Conservation (phyloP, 306 rosid species). For the Pachyrhizus erosus region DNA sequence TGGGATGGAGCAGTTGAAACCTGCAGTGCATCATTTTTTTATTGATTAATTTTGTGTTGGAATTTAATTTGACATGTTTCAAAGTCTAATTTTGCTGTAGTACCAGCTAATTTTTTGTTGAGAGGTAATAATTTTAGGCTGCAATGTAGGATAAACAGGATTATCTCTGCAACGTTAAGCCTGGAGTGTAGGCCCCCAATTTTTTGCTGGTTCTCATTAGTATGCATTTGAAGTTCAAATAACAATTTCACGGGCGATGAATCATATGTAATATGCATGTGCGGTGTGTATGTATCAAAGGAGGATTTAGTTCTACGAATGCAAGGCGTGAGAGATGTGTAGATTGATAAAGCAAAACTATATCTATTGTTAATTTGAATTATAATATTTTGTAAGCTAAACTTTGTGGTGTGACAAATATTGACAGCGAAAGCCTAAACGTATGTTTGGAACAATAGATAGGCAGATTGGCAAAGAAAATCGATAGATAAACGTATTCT, state of each 20-base stretch:
- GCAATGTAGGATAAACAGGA: constrained; percentile 11
- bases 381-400: not conserved
- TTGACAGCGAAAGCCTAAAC: no score
- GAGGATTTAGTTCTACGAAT: not conserved
- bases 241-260: not conserved
- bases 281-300: not conserved
- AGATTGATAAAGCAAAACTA: not conserved
- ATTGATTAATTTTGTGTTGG: constrained; percentile 89
- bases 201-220: not conserved
- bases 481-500: no score
- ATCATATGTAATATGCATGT: not conserved
- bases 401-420: not conserved
- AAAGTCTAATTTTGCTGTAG: constrained; percentile 44
- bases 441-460: no score
- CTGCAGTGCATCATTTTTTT: constrained; percentile 79
- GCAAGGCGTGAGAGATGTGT: not conserved
- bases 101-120: constrained; percentile 15
- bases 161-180: not conserved
- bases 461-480: no score
- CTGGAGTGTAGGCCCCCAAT: not conserved
- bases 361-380: not conserved
- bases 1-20: constrained; percentile 90
- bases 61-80: constrained; percentile 62
- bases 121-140: constrained; percentile 46
- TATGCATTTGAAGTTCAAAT: not conserved